phyloP scores from a whole-genome alignment of 2,329 filamentous ascomycete genomes.

The Teratosphaeria viscida region DNA sequence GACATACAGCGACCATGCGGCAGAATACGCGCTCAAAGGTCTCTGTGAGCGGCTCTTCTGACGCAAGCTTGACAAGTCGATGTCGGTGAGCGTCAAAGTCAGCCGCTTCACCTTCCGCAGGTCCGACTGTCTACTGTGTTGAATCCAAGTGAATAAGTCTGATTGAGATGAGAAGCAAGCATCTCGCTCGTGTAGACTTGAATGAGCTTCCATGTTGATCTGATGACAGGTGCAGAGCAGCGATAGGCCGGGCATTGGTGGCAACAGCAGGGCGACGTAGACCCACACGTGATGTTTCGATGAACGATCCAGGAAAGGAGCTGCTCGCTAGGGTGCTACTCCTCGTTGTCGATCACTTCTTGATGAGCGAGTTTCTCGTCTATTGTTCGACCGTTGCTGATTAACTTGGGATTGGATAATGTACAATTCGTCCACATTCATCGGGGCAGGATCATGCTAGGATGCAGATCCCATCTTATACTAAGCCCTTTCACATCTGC shows the following conservation, averaged over 20 bases:
- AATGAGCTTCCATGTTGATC: slow-evolving; percentile 15
- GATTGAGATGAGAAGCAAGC: slow-evolving; percentile 16
- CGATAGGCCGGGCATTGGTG: neutral
- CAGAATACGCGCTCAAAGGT: slow-evolving; percentile 3
- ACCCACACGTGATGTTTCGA: neutral
- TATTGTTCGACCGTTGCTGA: neutral
- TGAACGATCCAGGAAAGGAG: too few relatives aligned
- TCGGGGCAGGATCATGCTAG: neutral
- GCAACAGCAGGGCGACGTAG: neutral
- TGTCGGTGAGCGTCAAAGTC: slow-evolving; percentile 15
- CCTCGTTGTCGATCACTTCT: neutral
- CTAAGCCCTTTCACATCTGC: neutral
- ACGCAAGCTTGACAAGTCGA: slow-evolving; percentile 17
- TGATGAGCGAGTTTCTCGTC: neutral
- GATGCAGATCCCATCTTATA: neutral
- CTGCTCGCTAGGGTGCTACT: neutral
- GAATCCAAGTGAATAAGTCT: slow-evolving; percentile 18
- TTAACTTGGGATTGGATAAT: neutral
- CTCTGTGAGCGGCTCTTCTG: neutral
- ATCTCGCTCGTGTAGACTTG: slow-evolving; percentile 13
- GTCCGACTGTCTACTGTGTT: slow-evolving; percentile 9
- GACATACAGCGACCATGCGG: slow-evolving; percentile 17
- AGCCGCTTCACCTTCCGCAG: slow-evolving; percentile 15
- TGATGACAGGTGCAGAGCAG: slow-evolving; percentile 7
- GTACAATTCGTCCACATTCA: neutral